phyloP scores from a whole-genome alignment of 192 early-diverging fungal genomes.

The Backusella parvicylindrica region DNA sequence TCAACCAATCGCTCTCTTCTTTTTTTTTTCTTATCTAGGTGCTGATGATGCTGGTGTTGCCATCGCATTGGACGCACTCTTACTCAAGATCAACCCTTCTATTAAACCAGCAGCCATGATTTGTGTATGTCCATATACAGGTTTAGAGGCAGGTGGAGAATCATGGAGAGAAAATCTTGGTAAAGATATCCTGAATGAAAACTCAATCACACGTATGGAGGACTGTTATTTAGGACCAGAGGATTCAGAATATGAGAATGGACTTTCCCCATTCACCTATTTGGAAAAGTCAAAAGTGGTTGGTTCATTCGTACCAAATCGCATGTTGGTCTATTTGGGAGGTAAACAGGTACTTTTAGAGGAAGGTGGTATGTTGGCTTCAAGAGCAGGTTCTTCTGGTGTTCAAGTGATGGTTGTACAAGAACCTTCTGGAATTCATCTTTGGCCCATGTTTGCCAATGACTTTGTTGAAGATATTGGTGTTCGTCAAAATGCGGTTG shows the following conservation, averaged over 20 bases:
- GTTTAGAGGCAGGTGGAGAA: slow-evolving; percentile 18
- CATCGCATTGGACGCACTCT: slow-evolving; percentile 3
- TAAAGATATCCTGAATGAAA: background rate
- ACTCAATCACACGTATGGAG: slow-evolving; percentile 13
- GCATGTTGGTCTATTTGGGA: slow-evolving; percentile 11
- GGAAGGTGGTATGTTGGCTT: slow-evolving; percentile 13
- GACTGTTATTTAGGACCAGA: background rate
- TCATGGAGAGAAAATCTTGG: slow-evolving; percentile 15
- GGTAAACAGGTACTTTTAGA: slow-evolving; percentile 18
- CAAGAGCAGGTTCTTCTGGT: background rate
- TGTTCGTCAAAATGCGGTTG: background rate
- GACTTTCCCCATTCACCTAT: background rate
- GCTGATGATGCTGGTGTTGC: slow-evolving; percentile 21
- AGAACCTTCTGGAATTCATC: slow-evolving; percentile 3
- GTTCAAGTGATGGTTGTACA: slow-evolving; percentile 6
- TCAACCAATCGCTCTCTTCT: background rate
- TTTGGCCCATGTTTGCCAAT: slow-evolving; percentile 5
- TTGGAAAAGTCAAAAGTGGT: background rate
- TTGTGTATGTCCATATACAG: slow-evolving; percentile 19
- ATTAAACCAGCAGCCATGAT: slow-evolving; percentile 5
- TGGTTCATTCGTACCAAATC: background rate
- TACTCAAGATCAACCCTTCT: background rate
- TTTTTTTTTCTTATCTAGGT: background rate
- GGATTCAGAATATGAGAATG: background rate
- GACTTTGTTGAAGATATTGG: background rate